These are phyloP conservation scores for Fusarium devonianum DNA, from an alignment of 2,329 filamentous ascomycete genomes.

Conservation along the genomic window DNA sequence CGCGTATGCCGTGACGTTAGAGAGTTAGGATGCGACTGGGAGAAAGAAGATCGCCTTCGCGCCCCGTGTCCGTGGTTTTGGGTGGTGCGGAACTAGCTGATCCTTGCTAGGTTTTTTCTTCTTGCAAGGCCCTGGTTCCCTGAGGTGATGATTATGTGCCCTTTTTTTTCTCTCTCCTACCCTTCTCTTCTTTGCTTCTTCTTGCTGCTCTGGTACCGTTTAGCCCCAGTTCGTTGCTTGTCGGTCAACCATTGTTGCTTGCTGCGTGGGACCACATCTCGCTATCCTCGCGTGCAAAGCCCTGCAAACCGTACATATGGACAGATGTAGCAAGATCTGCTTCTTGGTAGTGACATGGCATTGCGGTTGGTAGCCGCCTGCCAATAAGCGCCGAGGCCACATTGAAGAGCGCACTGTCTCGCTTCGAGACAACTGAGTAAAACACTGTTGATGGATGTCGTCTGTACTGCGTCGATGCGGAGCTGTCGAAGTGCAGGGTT, in stretches of 20 bases:
- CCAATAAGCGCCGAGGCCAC: slow-evolving; percentile 24
- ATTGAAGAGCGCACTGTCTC: slow-evolving; percentile 35
- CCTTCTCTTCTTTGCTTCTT: not conserved
- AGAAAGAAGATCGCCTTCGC: slow-evolving; percentile 39
- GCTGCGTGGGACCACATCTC: slow-evolving; percentile 4
- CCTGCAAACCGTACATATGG: slow-evolving; percentile 3
- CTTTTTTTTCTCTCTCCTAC: slow-evolving; percentile 4
- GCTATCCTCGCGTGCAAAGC: slow-evolving; percentile 20
- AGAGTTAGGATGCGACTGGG: slow-evolving; percentile 29
- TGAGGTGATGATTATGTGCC: slow-evolving; percentile 22
- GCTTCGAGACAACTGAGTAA: slow-evolving; percentile 26
- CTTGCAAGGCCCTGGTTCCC: slow-evolving; percentile 27
- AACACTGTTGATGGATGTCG: slow-evolving; percentile 5
- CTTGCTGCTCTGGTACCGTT: too few species aligned
- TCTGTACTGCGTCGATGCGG: slow-evolving; percentile 2
- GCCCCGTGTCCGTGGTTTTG: slow-evolving; percentile 42
- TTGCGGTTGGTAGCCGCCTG: slow-evolving; percentile 15
- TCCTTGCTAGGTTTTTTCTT: slow-evolving; percentile 34
- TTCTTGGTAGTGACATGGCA: slow-evolving; percentile 30
- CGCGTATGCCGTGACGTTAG: slow-evolving; percentile 11
- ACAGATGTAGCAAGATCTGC: slow-evolving; percentile 1
- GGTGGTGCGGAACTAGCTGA: slow-evolving; percentile 39
- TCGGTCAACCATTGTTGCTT: slow-evolving; percentile 3
- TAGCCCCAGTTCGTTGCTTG: too few species aligned
- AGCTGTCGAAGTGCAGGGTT: slow-evolving; percentile 2